phyloP scores from a whole-genome alignment of 495 filamentous ascomycete genomes.

The Tuber brumale region DNA sequence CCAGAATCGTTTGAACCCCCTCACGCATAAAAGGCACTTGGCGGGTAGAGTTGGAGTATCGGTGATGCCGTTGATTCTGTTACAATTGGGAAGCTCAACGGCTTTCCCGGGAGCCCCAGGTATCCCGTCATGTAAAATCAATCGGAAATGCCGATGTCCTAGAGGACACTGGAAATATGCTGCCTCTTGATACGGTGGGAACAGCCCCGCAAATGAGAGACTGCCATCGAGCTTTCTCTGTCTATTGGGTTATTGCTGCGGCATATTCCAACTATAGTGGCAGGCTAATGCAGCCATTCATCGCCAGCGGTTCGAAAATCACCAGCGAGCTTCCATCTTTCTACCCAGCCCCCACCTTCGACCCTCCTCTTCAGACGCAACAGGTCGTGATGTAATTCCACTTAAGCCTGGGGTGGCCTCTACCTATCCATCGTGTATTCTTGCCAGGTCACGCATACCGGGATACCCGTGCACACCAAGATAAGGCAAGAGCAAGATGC shows the following conservation, averaged over 20 bases:
- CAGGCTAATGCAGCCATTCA: not conserved
- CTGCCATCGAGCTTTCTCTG: not conserved
- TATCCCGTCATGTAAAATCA: not conserved
- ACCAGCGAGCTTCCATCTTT: not conserved
- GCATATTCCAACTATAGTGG: not conserved
- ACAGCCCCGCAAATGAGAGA: not conserved
- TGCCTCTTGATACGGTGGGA: not conserved
- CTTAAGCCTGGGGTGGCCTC: not conserved
- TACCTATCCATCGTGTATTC: not conserved
- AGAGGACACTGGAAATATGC: not conserved
- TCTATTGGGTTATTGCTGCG: not conserved
- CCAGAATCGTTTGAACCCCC: not conserved
- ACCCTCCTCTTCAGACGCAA: not conserved
- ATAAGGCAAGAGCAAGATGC: not conserved
- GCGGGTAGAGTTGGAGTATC: not conserved
- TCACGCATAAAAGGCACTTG: not conserved
- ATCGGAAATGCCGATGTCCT: not conserved
- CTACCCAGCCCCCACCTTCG: not conserved
- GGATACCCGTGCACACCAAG: not conserved
- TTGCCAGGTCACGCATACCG: not conserved
- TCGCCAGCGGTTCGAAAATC: not conserved
- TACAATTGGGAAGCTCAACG: not conserved
- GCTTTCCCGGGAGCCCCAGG: not conserved
- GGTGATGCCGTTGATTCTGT: not conserved
- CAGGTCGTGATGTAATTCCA: not conserved